A percentile compares a stretch with the other conserved stretches of the same genome.
Evolutionary conservation across 345 rosid genomes (phyloP).

Genomic region (Eutrema yunnanense): DNA sequence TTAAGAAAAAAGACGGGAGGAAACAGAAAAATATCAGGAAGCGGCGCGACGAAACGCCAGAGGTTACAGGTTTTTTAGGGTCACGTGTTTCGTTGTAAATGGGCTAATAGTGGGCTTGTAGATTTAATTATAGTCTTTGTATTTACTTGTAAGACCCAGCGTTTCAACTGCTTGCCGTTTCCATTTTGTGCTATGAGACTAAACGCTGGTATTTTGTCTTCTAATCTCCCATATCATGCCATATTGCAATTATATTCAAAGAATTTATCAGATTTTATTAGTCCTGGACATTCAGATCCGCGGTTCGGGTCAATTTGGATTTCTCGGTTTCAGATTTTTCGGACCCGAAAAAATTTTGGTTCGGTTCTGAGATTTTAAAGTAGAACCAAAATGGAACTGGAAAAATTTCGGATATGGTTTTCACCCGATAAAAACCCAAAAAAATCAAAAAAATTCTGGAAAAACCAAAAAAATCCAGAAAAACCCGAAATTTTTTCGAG

Average conservation of each 20-base stretch:
- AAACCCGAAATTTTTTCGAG: too few species aligned
- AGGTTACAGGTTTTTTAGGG: background rate
- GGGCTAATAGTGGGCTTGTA: constrained; percentile 1
- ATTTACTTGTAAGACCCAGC: background rate
- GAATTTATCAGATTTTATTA: constrained; percentile 1
- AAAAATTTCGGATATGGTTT: too few species aligned
- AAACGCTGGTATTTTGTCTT: background rate
- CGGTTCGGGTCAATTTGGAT: too few species aligned
- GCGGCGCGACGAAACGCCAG: background rate
- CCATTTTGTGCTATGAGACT: background rate
- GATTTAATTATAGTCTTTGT: background rate
- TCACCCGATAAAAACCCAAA: too few species aligned
- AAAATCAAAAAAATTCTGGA: too few species aligned
- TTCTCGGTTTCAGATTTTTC: too few species aligned
- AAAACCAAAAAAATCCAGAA: too few species aligned
- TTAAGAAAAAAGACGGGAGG: background rate
- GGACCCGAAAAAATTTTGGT: too few species aligned
- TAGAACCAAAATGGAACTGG: too few species aligned
- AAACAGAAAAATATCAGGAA: background rate
- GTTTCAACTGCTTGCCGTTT: constrained; percentile 4
- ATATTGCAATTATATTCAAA: background rate
- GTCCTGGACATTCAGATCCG: too few species aligned
- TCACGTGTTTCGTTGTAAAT: background rate
- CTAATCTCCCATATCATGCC: background rate
- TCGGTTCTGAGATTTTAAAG: too few species aligned